Conservation (phyloP, 2,329 filamentous ascomycete species). For the Diaporthe eres region DNA sequence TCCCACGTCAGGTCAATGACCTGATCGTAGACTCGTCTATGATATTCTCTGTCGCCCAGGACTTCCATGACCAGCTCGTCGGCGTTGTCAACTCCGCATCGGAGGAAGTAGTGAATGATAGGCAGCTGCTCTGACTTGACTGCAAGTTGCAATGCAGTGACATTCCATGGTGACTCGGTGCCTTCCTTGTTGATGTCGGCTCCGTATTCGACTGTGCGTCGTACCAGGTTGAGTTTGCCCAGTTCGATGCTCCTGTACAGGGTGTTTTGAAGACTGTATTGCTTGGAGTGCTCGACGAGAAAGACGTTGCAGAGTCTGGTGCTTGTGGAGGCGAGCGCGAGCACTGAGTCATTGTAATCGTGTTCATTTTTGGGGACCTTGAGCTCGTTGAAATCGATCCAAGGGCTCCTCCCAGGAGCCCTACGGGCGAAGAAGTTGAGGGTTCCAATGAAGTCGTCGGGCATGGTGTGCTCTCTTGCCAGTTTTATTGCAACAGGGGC, state of each 20-base stretch:
- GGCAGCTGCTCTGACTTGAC: not conserved
- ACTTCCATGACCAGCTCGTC: not conserved
- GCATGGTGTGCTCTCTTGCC: too few species aligned
- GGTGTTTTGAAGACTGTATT: not conserved
- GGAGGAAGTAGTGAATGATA: not conserved
- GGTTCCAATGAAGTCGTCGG: too few species aligned
- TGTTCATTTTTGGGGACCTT: too few species aligned
- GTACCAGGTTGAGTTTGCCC: not conserved
- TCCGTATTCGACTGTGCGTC: not conserved
- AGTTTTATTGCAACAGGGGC: too few species aligned
- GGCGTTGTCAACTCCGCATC: not conserved
- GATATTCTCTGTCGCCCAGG: too few species aligned
- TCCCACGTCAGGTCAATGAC: too few species aligned
- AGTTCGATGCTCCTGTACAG: not conserved
- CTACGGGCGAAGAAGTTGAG: too few species aligned
- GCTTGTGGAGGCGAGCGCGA: not conserved
- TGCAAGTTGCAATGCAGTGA: not conserved
- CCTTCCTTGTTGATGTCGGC: not conserved
- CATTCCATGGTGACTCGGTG: fast-evolving
- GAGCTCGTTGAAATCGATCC: too few species aligned
- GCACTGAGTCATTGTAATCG: too few species aligned
- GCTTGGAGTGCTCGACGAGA: not conserved
- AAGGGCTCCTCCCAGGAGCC: too few species aligned
- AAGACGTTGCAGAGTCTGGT: not conserved
- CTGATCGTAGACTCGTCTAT: too few species aligned